Percentiles rank a stretch among this genome's conserved stretches.
These are phyloP conservation scores for Nannizziopsis arthrosporioides DNA, from an alignment of 2,329 filamentous ascomycete genomes.

Conservation along the genomic window DNA sequence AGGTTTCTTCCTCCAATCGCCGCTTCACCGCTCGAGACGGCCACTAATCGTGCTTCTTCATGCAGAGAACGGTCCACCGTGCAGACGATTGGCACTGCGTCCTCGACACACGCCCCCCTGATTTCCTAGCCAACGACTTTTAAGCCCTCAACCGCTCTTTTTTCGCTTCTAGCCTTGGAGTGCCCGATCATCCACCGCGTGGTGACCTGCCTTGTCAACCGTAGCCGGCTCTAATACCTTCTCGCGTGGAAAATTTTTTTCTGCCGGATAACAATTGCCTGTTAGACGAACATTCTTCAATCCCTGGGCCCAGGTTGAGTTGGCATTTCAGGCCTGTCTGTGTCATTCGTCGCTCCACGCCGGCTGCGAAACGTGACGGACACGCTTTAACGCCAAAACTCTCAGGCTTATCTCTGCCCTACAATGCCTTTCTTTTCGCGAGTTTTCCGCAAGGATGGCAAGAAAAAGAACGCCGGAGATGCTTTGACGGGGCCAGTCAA, in stretches of 20 bases:
- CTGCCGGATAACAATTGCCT: background rate
- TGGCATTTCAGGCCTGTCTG: background rate
- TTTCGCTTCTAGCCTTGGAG: slow-evolving; percentile 1
- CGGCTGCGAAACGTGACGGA: background rate
- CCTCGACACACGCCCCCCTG: slow-evolving; percentile 6
- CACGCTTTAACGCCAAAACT: background rate
- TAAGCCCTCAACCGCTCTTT: background rate
- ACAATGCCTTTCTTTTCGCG: slow-evolving; percentile 49
- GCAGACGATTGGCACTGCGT: background rate
- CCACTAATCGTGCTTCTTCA: slow-evolving; percentile 5
- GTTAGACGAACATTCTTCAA: background rate
- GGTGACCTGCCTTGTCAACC: slow-evolving; percentile 24
- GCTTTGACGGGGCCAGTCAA: slow-evolving; percentile 49
- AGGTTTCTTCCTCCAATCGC: background rate
- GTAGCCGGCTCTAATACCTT: background rate
- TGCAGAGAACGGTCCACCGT: slow-evolving; percentile 8
- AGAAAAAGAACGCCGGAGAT: slow-evolving; percentile 41
- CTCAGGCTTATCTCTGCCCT: background rate
- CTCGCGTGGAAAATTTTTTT: background rate
- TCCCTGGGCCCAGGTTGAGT: background rate
- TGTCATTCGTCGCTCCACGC: background rate
- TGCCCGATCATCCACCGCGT: slow-evolving; percentile 31
- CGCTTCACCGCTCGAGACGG: background rate
- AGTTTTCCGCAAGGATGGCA: slow-evolving; percentile 63
- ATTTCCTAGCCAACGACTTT: slow-evolving; percentile 5